These are phyloP conservation scores for Emericellopsis atlantica DNA, from an alignment of 2,329 filamentous ascomycete species.

Conservation along the genomic window DNA sequence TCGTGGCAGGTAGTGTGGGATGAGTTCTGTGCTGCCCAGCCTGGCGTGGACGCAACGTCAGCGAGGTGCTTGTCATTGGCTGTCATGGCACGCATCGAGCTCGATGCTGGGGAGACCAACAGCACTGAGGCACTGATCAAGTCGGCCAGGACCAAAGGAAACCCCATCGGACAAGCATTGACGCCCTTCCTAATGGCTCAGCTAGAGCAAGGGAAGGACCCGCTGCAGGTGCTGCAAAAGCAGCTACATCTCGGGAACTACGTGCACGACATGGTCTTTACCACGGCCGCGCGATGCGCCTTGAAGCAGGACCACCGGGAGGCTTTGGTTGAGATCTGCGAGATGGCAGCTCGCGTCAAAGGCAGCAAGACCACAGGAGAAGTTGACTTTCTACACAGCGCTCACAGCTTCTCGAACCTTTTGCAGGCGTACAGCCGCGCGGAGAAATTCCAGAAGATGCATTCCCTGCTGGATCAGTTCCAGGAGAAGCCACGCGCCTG, in stretches of 20 bases:
- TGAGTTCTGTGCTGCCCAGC: too few species aligned
- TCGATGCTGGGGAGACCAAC: constrained; percentile 12
- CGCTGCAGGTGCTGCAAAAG: constrained; percentile 12
- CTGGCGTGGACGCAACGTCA: constrained; percentile 19
- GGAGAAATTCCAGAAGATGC: constrained; percentile 16
- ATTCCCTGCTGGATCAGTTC: constrained; percentile 16
- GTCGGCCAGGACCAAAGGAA: constrained; percentile 22
- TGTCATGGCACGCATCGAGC: constrained; percentile 26
- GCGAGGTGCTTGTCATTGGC: constrained; percentile 10
- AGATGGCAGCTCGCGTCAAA: constrained; percentile 21
- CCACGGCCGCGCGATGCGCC: constrained; percentile 5
- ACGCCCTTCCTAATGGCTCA: constrained; percentile 24
- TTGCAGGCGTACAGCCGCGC: constrained; percentile 17
- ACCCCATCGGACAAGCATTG: constrained; percentile 26
- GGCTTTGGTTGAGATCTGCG: constrained; percentile 18
- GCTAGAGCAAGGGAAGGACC: constrained; percentile 18
- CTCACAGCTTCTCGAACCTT: constrained; percentile 23
- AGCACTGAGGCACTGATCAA: constrained; percentile 25
- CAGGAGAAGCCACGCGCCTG: constrained; percentile 18
- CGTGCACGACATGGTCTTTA: constrained; percentile 22
- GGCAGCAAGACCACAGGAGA: constrained; percentile 8
- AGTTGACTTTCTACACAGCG: constrained; percentile 20
- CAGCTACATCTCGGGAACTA: constrained; percentile 12
- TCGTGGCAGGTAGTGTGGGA: too few species aligned
- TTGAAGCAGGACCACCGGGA: constrained; percentile 6